Base-by-base conservation (phyloP, 129 eudicot genomes). In the Cynara cardunculus region DNA sequence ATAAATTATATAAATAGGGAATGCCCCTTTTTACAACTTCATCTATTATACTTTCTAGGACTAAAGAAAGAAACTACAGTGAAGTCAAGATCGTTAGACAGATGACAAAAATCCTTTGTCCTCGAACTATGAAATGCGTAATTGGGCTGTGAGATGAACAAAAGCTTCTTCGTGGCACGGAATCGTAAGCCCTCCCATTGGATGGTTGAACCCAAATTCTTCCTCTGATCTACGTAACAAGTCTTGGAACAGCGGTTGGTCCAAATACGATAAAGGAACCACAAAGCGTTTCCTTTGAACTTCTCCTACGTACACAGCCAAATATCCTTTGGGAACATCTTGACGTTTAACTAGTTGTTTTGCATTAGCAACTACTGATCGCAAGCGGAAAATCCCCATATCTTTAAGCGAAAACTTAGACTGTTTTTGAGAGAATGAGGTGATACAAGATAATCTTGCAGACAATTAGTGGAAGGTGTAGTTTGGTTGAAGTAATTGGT, bases 221-320 rank as follows among this genome's bases (percentile, higher is more conserved):
- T 89, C 92, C 22, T 82, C 87, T 1, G 90, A 82, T 27, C 74
- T 66, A n/a, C 74, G 82, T 56, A 86, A 71, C 79, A 89, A 41
- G 31, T 81, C 85, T 62, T 86, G 92, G 67, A 89, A 89, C 32
- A 81, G 44, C 0, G 92, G 90, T 56, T 84, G 88, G 19, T 84
- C 76, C 69, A 89, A 78, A 71, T 72, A 89, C 11, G 85, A 74
- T 37, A 86, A 22, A 49, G 90, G 92, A 74, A 89, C 85, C 39
- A 81, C 78, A 27, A 82, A 81, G 39, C 81, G 79, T 70, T 82
- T 88, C 78, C 69, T 88, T 46, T 84, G 65, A 10, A 27, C 4
- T 21, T 90, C 87, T 77, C 94, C 89, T 0, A 90, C 90, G 37
- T 90, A 90, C 34, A 90, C 90, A 18, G 87, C 84, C 64, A 88